phyloP scores from a whole-genome alignment of 225 moss, liverwort and hornwort species.

The Ulota crispa region DNA sequence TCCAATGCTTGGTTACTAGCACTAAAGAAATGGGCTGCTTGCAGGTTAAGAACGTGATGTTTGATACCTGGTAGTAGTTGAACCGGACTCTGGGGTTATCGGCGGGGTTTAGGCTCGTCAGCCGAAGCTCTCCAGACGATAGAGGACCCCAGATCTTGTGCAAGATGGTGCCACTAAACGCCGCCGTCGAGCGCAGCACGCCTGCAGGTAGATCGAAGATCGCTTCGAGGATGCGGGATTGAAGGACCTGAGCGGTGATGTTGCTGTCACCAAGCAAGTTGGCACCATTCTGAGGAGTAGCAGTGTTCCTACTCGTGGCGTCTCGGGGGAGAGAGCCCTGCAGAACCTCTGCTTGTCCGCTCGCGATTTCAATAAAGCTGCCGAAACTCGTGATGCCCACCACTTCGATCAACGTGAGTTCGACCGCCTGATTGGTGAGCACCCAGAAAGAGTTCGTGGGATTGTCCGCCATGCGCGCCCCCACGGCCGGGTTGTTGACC shows the following conservation, averaged over 20 bases:
- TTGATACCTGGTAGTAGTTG: conserved; percentile 59
- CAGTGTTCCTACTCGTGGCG: not conserved
- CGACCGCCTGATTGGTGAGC: conserved; percentile 52
- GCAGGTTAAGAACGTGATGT: too few species aligned
- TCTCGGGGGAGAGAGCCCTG: not conserved
- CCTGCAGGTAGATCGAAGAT: conserved; percentile 2
- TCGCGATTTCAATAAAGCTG: conserved; percentile 72
- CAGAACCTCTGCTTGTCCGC: conserved; percentile 50
- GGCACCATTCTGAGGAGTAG: not conserved
- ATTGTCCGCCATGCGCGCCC: conserved; percentile 71
- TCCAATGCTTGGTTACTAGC: too few species aligned
- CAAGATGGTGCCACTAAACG: conserved; percentile 60
- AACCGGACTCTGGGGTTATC: conserved; percentile 72
- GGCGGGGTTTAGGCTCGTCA: conserved; percentile 44
- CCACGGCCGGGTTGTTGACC: conserved; percentile 56
- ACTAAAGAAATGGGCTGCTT: too few species aligned
- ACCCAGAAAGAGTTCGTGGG: conserved; percentile 72
- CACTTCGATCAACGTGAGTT: conserved; percentile 59
- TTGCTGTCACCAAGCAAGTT: conserved; percentile 16
- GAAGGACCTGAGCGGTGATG: conserved; percentile 43
- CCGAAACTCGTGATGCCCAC: conserved; percentile 67
- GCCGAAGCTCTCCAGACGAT: conserved; percentile 56
- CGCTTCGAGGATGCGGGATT: conserved; percentile 40
- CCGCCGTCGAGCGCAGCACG: conserved; percentile 23
- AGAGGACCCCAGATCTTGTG: conserved; percentile 72